phyloP scores from a whole-genome alignment of 1,284 basidiomycete genomes.

The Cryptococcus sp. region DNA sequence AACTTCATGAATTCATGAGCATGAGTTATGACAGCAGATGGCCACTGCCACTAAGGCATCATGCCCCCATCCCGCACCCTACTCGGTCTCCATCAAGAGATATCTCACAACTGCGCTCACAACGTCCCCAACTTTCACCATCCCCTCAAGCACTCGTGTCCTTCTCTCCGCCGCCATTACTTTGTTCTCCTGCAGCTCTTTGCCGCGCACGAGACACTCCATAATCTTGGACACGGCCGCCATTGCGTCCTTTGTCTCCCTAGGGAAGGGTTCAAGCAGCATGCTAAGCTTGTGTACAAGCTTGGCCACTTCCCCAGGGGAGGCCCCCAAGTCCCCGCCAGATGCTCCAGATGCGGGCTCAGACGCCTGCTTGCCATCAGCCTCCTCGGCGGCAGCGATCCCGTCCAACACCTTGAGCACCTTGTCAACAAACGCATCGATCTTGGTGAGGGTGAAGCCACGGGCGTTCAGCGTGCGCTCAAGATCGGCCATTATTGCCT shows the following conservation, averaged over 20 bases:
- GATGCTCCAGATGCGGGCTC: neutral
- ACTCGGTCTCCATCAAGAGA: slow-evolving; percentile 31
- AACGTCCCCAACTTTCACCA: slow-evolving; percentile 45
- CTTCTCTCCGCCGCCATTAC: slow-evolving; percentile 40
- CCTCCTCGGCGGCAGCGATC: slow-evolving; percentile 42
- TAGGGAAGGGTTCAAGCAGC: slow-evolving; percentile 26
- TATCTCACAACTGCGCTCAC: slow-evolving; percentile 44
- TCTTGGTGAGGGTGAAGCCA: slow-evolving; percentile 30
- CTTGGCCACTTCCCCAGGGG: slow-evolving; percentile 12
- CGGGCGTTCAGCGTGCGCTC: slow-evolving; percentile 25
- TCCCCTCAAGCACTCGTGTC: slow-evolving; percentile 45
- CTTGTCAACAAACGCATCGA: slow-evolving; percentile 42
- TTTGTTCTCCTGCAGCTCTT: slow-evolving; percentile 42
- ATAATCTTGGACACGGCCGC: slow-evolving; percentile 29
- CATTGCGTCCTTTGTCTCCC: slow-evolving; percentile 42
- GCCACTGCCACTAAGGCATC: no score
- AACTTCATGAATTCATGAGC: no score
- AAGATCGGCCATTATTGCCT: slow-evolving; percentile 31
- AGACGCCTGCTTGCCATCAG: slow-evolving; percentile 2
- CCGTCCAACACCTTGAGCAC: slow-evolving; percentile 47
- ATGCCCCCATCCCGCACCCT: no score
- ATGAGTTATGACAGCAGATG: no score
- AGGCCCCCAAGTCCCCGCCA: slow-evolving; percentile 9
- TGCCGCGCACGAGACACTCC: slow-evolving; percentile 41
- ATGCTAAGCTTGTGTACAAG: slow-evolving; percentile 27